Base-by-base conservation (phyloP, 768 basidiomycete genomes). In the Serendipita sp. region DNA sequence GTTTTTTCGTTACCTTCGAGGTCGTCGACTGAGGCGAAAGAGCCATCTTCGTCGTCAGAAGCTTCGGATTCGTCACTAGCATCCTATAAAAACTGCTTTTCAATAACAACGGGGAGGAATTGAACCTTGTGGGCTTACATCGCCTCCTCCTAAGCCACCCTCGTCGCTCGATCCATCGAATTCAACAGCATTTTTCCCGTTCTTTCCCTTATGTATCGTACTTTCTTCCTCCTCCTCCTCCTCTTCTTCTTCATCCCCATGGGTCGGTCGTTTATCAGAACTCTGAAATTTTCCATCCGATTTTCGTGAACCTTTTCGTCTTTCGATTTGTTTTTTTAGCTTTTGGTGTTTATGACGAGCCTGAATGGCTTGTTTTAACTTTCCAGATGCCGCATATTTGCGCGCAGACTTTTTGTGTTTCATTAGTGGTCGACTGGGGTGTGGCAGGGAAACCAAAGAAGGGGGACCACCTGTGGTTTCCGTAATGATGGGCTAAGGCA, bases 331-430 rank as follows among this genome's bases (percentile, higher is more conserved):
- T 74, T 86, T 88, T 70, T 83, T 81, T 67, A 83, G 76, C 70
- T 89, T 81, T 70, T 92, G 86, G 70, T 86, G 83, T 69, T 91
- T 89, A 65, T 85, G 82, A n/a, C 94, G 79, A 3, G 85, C 81
- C 69, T 90, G 80, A 62, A 98, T 96, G 18, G 84, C 83, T 68
- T 89, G 87, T 71, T 91, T 90, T 63, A 98, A 83, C 71, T 88
- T 85, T 1, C 94, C 94, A 66, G 88, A 91, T 2, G 89, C 78
- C 7, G 86, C 88, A 69, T 94, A 94, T 76, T 94, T 92, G 71
- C 86, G 85, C 10, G 88, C 87, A 0, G 89, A 83, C 74, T 94
- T 94, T 45, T 82, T 76, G 18, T 84, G 82, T 69, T 88, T 91
- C 65, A 76, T 78, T 24, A 30, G 28, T 37, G 24, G 56, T n/a